Evolutionary conservation across 169 alveolate genomes (phyloP), one percentile per base, ranked within the genome.

Genomic region (Eimeria mitis): DNA sequence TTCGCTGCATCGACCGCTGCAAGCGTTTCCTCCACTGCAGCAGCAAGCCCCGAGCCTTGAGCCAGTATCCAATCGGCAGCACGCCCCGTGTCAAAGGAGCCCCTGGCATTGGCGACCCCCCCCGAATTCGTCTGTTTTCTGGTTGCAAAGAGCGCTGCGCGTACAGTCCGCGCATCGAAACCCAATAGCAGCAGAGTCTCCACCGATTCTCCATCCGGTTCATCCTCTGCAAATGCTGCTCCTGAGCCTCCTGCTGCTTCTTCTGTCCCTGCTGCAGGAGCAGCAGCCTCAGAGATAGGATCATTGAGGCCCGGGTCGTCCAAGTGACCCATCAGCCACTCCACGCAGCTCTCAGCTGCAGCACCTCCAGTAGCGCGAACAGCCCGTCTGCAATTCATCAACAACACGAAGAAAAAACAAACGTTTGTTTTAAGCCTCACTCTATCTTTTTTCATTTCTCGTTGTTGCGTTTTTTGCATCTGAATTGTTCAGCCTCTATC

Each of bases 51-150:
- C 23, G 75, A 49, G 31, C 76, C 85, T 42, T 89, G 95, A 52
- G 94, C 31, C 79, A 95, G 63, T 59, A 95, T 89, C 96, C 96
- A 95, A 84, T 95, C 95, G 6, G 95, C 95, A 23, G 96, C 96
- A 34, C 94, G 89, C 31, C 71, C 94, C 31, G 79, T 52, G 42
- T 88, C 94, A 61, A 68, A 63, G 65, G 31, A 31, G 1, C 59
- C 68, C 31, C 47, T 11, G 2, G 16, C 83, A 5, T 13, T 34
- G 23, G 68, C 7, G 34, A 42, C 21, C n/a, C 81, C 94, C 11
- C 52, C 83, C 14, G 94, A 31, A 44, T 34, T 9, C 59, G 42
- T n/a, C 47, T 28, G 94, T 49, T 61, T 16, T 34, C 78, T 63
- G 21, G 94, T 59, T 28, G 94, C 94, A 40, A 40, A 63, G 94